Conservation (phyloP, 257 asterid genomes). For the Solanum chiquidenum region DNA sequence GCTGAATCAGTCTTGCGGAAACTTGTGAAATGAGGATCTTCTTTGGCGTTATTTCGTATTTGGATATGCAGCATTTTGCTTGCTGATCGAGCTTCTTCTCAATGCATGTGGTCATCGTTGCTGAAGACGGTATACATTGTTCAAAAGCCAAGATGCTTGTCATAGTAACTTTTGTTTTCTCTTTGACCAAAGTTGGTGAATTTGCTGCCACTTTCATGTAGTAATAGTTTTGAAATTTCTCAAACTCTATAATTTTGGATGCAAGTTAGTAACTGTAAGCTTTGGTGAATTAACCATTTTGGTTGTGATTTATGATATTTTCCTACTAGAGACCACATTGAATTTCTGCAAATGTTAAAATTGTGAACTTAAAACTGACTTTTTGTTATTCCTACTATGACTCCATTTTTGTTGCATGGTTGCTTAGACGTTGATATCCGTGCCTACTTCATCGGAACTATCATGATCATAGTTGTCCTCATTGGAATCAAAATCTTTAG, state of each 20-base stretch:
- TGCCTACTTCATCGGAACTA: too few species aligned
- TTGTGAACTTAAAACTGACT: neutral
- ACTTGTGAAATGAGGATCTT: conserved; percentile 28
- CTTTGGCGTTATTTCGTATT: neutral
- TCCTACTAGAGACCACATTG: neutral
- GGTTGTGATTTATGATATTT: neutral
- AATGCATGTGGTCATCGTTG: neutral
- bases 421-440: too few species aligned
- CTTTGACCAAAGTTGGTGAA: neutral
- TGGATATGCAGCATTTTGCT: neutral
- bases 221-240: neutral
- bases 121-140: neutral
- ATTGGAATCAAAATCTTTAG: neutral
- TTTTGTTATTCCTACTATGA: neutral
- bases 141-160: neutral
- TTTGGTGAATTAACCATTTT: neutral
- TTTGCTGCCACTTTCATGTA: neutral
- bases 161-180: neutral
- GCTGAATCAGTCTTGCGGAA: conserved; percentile 76
- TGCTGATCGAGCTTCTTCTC: conserved; percentile 2
- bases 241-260: neutral
- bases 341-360: neutral
- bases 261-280: neutral
- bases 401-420: too few species aligned
- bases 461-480: neutral